phyloP scores from a whole-genome alignment of 495 filamentous ascomycete genomes.

The Aspergillus wentii region DNA sequence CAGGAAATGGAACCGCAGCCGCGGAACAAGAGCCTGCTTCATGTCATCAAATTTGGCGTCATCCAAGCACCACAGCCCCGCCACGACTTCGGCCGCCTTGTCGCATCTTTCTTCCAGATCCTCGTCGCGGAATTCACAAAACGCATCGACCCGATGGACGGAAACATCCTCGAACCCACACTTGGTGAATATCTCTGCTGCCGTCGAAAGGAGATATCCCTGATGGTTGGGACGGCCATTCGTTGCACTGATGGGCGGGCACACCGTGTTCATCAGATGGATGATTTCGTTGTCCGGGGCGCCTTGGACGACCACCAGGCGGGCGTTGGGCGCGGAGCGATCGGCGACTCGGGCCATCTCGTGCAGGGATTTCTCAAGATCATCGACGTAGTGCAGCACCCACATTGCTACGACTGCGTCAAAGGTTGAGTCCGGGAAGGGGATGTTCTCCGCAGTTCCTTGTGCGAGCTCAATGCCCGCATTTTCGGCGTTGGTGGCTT shows the following conservation, averaged over 20 bases:
- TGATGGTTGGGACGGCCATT: conserved; percentile 1
- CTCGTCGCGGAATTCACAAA: conserved; percentile 3
- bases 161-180: conserved; percentile 5
- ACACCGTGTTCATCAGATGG: neutral
- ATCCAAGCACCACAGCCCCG: conserved; percentile 3
- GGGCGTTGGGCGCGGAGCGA: neutral
- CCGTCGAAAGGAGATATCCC: conserved; percentile 3
- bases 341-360: conserved; percentile 1
- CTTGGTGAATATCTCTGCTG: neutral
- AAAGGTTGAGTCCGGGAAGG: neutral
- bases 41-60: conserved; percentile 4
- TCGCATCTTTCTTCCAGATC: conserved; percentile 1
- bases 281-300: conserved; percentile 5
- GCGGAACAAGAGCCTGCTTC: conserved; percentile 4
- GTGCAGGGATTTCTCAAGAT: conserved; percentile 4
- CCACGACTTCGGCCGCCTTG: conserved; percentile 2
- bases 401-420: conserved; percentile 1
- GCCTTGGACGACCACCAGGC: conserved; percentile 5
- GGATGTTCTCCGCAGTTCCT: neutral
- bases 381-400: neutral
- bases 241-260: neutral
- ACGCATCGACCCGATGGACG: neutral
- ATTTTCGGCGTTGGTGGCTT: neutral
- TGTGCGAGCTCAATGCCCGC: neutral
- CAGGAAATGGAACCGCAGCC: conserved; percentile 1